Base-by-base conservation (phyloP, 345 rosid genomes). In the Dimocarpus longan region DNA sequence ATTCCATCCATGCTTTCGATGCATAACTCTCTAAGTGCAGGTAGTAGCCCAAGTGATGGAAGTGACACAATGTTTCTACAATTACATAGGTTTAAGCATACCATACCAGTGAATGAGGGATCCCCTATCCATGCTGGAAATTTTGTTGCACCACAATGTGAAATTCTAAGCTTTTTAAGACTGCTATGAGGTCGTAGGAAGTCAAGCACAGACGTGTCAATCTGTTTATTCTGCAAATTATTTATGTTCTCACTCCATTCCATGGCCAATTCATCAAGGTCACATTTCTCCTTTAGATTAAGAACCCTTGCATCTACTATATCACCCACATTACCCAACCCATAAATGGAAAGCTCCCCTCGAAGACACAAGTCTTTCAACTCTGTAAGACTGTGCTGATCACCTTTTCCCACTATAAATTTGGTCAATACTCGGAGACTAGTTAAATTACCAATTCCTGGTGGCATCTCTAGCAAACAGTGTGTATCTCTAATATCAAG, bases 11-110 rank as follows among this genome's bases (percentile, higher is more conserved):
- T 46, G 24, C 76, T 46, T 32, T 42, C 22, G 21, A 82, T 52
- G 12, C 12, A 39, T 15, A 82, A 62, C 26, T 79, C 56, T 64
- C 66, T 70, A 8, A 82, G 82, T n/a, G 76, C 69, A 24, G 79
- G 8, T 28, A 82, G 72, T 52, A 21, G 71, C 57, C 85, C 85
- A 10, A 82, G 76, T 19, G 82, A 62, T 9, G 85, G 85, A 24
- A 82, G 69, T 52, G 66, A 67, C 21, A 16, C 10, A 8, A 73
- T 46, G 3, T 75, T 70, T 24, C 46, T 59, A 0, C 79, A 73
- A 19, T 46, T 18, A 16, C 66, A 8, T 72, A 52, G 10, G 40
- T 22, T 13, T 48, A 68, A 46, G 64, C 64, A 37, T 59, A 67
- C 73, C 7, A 77, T 8, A 22, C 68, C 32, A 22, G 40, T 19